These are phyloP conservation scores for Bipolaris cookei DNA, from an alignment of 2,329 filamentous ascomycete genomes.

Conservation along the genomic window DNA sequence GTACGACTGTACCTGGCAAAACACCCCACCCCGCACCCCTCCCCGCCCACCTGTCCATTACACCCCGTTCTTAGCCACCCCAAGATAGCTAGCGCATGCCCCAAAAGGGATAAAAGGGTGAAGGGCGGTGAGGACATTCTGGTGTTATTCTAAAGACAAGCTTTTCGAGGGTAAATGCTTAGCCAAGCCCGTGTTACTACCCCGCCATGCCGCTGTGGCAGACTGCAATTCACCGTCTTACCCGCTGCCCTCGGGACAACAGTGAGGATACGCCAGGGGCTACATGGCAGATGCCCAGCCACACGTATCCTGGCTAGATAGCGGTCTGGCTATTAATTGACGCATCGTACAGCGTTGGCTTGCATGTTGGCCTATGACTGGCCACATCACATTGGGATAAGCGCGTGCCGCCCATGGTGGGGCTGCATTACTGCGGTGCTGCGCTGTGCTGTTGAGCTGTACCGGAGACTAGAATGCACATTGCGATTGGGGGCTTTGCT, in stretches of 20 bases:
- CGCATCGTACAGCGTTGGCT: conserved; percentile 10
- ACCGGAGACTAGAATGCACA: neutral
- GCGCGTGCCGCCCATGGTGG: conserved; percentile 20
- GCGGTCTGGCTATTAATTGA: conserved; percentile 2
- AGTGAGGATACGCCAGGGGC: neutral
- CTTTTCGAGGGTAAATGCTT: conserved; percentile 27
- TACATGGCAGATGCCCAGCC: neutral
- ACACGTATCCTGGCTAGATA: neutral
- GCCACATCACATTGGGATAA: conserved; percentile 7
- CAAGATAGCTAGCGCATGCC: neutral
- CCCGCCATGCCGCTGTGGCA: conserved; percentile 17
- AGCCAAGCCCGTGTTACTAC: conserved; percentile 12
- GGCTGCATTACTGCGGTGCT: conserved; percentile 8
- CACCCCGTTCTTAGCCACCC: conserved; percentile 5
- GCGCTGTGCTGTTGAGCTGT: conserved; percentile 7
- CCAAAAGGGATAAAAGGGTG: neutral
- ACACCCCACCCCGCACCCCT: neutral
- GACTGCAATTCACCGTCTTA: conserved; percentile 11
- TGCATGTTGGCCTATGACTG: conserved; percentile 1
- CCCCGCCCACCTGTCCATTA: neutral
- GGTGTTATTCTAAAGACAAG: conserved; percentile 21
- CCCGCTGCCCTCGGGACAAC: neutral
- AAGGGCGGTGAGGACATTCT: conserved; percentile 13
- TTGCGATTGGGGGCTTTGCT: neutral
- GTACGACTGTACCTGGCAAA: conserved; percentile 10